Conservation (phyloP, 345 rosid genomes). For the Alliaria petiolata region DNA sequence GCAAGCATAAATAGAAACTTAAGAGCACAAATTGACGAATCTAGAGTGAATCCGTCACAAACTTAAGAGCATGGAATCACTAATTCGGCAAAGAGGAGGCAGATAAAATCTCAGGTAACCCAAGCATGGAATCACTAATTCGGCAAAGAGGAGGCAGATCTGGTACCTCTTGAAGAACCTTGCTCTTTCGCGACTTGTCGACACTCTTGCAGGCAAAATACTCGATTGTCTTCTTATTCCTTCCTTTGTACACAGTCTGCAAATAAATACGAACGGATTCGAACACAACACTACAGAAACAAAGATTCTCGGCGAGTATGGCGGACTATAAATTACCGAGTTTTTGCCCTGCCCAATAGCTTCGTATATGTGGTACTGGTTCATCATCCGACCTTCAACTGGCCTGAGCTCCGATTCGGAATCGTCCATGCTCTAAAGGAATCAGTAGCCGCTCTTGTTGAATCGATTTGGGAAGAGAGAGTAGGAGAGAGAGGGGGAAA, state of each 20-base stretch:
- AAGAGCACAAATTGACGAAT: not conserved
- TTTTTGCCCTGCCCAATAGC: slow-evolving; percentile 96
- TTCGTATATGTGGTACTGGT: slow-evolving; percentile 90
- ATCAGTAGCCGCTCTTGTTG: slow-evolving; percentile 12
- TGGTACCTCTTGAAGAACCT: slow-evolving; percentile 87
- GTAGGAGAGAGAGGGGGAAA: slow-evolving; percentile 13
- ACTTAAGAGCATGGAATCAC: not conserved
- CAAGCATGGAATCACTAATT: slow-evolving; percentile 2
- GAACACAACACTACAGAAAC: not conserved
- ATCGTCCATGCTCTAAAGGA: not conserved
- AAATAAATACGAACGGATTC: not conserved
- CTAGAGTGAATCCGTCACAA: not conserved
- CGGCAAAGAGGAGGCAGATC: not conserved
- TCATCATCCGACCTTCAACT: slow-evolving; percentile 44
- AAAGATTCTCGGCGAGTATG: not conserved
- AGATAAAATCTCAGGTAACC: not conserved
- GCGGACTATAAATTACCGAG: slow-evolving; percentile 53
- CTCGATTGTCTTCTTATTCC: slow-evolving; percentile 98
- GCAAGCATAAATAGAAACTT: slow-evolving; percentile 22
- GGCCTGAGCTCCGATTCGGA: slow-evolving; percentile 27
- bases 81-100: not conserved
- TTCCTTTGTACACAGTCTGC: slow-evolving; percentile 90
- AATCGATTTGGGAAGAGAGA: slow-evolving; percentile 23
- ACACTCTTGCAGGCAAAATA: slow-evolving; percentile 94
- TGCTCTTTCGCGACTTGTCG: slow-evolving; percentile 82